These are phyloP conservation scores for Solanum hybrid DNA, from an alignment of 305 asterid genomes.

Conservation along the genomic window DNA sequence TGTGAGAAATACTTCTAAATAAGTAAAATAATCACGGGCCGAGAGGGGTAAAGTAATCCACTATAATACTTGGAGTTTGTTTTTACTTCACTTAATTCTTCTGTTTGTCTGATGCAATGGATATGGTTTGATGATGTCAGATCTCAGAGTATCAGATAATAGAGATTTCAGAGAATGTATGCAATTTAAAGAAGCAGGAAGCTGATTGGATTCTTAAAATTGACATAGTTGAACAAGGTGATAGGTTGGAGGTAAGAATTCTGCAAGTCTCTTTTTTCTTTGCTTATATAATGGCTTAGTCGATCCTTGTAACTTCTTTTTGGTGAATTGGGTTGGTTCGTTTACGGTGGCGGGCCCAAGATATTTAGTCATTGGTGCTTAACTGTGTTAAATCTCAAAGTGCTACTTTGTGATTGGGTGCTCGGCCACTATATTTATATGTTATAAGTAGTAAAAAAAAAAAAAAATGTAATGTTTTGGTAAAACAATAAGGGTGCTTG, in stretches of 20 bases:
- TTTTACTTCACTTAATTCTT: not conserved
- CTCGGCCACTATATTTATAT: not conserved
- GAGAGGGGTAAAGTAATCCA: not conserved
- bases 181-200: constrained; percentile 91
- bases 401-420: not conserved
- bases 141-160: constrained; percentile 77
- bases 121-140: constrained; percentile 30
- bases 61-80: not conserved
- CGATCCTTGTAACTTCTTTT: not conserved
- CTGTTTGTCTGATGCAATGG: not conserved
- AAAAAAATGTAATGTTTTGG: not conserved
- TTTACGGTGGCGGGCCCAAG: not conserved
- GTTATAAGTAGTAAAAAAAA: not conserved
- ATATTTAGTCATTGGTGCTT: not conserved
- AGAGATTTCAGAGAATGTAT: constrained; percentile 88
- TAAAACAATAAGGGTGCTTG: not conserved
- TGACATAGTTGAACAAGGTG: constrained; percentile 84
- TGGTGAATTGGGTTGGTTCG: not conserved
- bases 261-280: not conserved
- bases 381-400: not conserved
- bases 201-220: constrained; percentile 98
- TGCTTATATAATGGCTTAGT: not conserved
- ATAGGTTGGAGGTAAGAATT: constrained; percentile 56
- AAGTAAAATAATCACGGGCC: not conserved
- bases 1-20: not conserved